Conservation (phyloP, 768 basidiomycete genomes). For the Lactifluus volemus region DNA sequence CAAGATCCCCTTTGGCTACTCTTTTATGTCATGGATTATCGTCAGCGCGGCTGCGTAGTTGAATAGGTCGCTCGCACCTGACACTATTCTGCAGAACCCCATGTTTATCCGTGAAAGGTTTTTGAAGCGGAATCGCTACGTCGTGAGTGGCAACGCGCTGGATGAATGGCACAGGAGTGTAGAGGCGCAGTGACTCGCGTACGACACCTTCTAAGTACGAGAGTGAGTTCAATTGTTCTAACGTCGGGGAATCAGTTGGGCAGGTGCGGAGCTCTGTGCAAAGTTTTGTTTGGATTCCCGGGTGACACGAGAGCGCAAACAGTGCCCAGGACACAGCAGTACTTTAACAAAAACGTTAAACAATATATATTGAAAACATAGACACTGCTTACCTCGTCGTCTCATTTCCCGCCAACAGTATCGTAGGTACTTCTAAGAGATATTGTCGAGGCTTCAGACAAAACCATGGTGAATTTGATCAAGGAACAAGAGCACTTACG, state of each 20-base stretch:
- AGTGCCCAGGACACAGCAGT: constrained; percentile 30
- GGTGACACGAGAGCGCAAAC: constrained; percentile 26
- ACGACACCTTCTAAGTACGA: constrained; percentile 29
- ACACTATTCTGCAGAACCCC: constrained; percentile 13
- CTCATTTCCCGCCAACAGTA: constrained; percentile 27
- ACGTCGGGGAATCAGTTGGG: not conserved
- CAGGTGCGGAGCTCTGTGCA: constrained; percentile 28
- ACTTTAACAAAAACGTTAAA: not conserved
- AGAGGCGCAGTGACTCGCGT: constrained; percentile 17
- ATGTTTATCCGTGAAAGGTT: constrained; percentile 17
- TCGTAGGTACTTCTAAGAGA: constrained; percentile 26
- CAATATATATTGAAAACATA: too few species aligned
- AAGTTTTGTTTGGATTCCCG: constrained; percentile 27
- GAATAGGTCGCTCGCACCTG: constrained; percentile 5
- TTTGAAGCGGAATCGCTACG: constrained; percentile 26
- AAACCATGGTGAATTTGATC: too few species aligned
- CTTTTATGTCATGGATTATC: not conserved
- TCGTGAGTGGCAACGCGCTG: constrained; percentile 23
- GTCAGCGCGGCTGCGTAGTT: not conserved
- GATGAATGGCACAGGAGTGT: constrained; percentile 20
- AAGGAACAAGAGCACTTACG: constrained; percentile 11
- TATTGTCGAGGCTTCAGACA: not conserved
- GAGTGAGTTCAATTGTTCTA: constrained; percentile 27
- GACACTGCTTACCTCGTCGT: constrained; percentile 17
- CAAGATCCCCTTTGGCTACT: constrained; percentile 14